These are phyloP conservation scores for Picocystis sp. DNA, from an alignment of 163 green algal species.

Conservation along the genomic window DNA sequence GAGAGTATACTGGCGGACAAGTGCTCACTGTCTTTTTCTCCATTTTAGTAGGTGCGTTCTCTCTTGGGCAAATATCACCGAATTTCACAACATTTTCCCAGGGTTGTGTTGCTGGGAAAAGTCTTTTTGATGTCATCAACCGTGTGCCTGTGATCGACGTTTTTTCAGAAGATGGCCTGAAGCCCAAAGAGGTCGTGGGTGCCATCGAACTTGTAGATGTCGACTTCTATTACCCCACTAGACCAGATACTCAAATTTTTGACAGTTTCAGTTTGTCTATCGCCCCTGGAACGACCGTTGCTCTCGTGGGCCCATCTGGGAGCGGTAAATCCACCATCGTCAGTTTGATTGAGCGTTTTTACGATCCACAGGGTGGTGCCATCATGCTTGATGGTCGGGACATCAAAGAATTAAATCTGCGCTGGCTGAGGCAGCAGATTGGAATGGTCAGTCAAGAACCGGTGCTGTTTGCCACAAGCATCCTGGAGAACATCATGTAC, in stretches of 20 bases:
- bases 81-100: conserved; percentile 1
- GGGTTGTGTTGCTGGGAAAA: neutral
- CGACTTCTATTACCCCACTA: conserved; percentile 56
- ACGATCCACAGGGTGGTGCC: conserved; percentile 46
- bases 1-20: neutral
- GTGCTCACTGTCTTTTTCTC: conserved; percentile 3
- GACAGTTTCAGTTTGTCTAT: conserved; percentile 12
- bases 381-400: conserved; percentile 47
- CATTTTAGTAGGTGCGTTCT: conserved; percentile 2
- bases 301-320: conserved; percentile 69
- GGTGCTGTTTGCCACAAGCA: conserved; percentile 66
- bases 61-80: neutral
- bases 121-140: conserved; percentile 48
- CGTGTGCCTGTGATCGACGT: conserved; percentile 26
- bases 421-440: conserved; percentile 47
- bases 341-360: conserved; percentile 73
- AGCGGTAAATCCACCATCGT: conserved; percentile 68
- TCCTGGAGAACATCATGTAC: conserved; percentile 80
- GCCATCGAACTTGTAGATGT: conserved; percentile 40
- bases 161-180: conserved; percentile 13
- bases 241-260: conserved; percentile 34
- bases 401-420: conserved; percentile 32
- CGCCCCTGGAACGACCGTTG: conserved; percentile 46
- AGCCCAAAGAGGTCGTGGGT: conserved; percentile 29
- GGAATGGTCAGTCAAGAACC: conserved; percentile 77